Evolutionary conservation across 1,284 basidiomycete species (phyloP).

Genomic region (Cutaneotrichosporon sp.): DNA sequence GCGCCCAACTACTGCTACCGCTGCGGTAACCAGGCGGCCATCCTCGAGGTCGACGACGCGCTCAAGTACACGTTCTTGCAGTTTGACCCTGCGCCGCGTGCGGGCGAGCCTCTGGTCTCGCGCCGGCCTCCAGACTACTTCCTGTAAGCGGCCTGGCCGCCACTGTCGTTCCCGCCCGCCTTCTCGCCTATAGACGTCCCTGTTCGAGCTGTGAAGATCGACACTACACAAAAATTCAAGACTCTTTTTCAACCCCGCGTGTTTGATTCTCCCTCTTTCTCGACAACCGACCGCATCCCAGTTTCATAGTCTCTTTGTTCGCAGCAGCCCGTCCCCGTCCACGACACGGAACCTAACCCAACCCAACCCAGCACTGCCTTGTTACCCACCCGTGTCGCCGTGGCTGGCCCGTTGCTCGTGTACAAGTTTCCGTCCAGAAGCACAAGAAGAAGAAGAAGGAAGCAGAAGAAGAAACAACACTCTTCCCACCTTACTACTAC

Average conservation of each 20-base stretch:
- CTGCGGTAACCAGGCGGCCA: slow-evolving; percentile 98
- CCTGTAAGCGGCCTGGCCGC: neutral
- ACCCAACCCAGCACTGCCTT: too few species aligned
- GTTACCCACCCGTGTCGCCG: neutral
- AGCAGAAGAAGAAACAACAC: neutral
- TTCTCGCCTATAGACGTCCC: slow-evolving; percentile 3
- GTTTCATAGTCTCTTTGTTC: neutral
- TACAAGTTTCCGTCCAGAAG: slow-evolving; percentile 1
- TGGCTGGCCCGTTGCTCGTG: neutral
- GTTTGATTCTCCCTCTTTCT: neutral
- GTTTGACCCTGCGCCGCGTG: slow-evolving; percentile 97
- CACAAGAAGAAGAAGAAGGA: slow-evolving; percentile 1
- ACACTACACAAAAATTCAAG: neutral
- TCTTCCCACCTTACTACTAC: neutral
- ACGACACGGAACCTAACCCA: too few species aligned
- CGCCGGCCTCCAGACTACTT: slow-evolving; percentile 98
- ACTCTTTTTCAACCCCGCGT: neutral
- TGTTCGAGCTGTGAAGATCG: neutral
- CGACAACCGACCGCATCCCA: neutral
- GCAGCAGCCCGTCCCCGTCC: too few species aligned
- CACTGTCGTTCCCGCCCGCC: neutral
- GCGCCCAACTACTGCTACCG: slow-evolving; percentile 99
- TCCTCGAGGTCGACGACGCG: slow-evolving; percentile 97
- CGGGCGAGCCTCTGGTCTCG: slow-evolving; percentile 95
- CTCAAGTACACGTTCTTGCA: slow-evolving; percentile 67